Evolutionary conservation across 805 yeast genomes (phyloP), one percentile per base, ranked within the genome.

Genomic region (Torulaspora maleeae): DNA sequence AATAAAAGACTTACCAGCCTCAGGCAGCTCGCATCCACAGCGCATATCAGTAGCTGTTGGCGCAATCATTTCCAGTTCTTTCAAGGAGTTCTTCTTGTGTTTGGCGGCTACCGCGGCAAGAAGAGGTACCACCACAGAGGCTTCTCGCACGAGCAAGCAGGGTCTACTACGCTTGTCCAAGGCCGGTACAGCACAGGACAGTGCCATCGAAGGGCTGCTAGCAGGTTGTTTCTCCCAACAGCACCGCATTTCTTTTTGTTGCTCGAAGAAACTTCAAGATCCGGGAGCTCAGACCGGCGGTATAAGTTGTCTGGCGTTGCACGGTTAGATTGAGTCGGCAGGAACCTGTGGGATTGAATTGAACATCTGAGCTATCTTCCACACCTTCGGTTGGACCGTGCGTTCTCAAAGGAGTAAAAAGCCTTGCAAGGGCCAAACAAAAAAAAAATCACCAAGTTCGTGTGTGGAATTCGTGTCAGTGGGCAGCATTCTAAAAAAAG

Each of bases 401-500:
- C 20, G 29, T 27, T 42, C 39, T 36, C 29, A 42, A 36, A 36
- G 40, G 35, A 42, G 43, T 39, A 39, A 39, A 22, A 39, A 22
- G 24, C 28, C 38, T 24, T 22, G 27, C 24, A 29, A 32, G 42
- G 37, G n/a, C 11, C 38, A 43, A 43, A 32, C 22, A 22, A 25
- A 38, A 32, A 38, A 37, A 37, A 15, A 13, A 30, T 37, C 32
- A 37, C 27, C 34, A 19, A 38, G 39, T 16, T 37, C 29, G 41
- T 22, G 29, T 37, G 36, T 16, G 24, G 22, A 43, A 30, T 24
- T 35, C 37, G 43, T 39, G 43, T 39, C 27, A 20, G 38, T 39
- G 15, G 13, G 41, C 19, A 20, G 37, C 37, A 32, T 39, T 39
- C 43, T 39, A 39, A 32, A 39, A 39, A 39, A 39, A 39, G 43